Base-by-base conservation (phyloP, 2,329 filamentous ascomycete species). In the Cordyceps javanica region DNA sequence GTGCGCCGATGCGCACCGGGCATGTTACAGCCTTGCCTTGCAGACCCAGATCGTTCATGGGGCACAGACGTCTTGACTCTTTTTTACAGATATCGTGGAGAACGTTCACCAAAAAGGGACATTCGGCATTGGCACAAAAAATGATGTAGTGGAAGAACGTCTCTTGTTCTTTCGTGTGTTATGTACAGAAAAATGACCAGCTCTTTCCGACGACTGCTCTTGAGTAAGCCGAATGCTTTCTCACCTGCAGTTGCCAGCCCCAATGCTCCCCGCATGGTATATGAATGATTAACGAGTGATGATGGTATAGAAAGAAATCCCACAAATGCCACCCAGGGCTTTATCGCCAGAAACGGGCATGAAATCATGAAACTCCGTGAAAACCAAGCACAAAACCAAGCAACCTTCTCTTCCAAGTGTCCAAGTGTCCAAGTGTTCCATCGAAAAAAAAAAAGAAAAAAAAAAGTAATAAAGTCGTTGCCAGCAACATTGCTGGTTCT, bases 201-300 rank as follows among this genome's bases (percentile, higher is more conserved):
- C 13, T 23, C 48, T 42, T n/a, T 42, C 36, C 36, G 42, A 38
- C 38, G n/a, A 48, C 44, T 50, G n/a, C 46, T 52, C 34, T 36
- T 41, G 39, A 25, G 8, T 14, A 32, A 28, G 49, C 28, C 16
- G 16, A 41, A 14, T 52, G 25, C 16, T 28, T 30, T n/a, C n/a
- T n/a, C 51, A 54, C 45, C 51, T 19, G 51, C 51, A 44, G 39
- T 39, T 28, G 26, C 39, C 39, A 45, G 51, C 39, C 38, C 28
- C 32, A 26, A 21, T 48, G 32, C 42, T n/a, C 42, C n/a, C n/a
- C 53, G 42, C 32, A 38, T 55, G 53, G 53, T 55, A 48, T 55
- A 46, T 26, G 28, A 14, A 21, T 42, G 41, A 38, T 30, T 32
- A 59, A 26, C 49, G 54, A 58, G 58, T 57, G 54, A 58, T 57